Percentiles rank a stretch among this genome's conserved stretches.
phyloP scores from a whole-genome alignment of 306 rosid species.

The Acacia crassicarpa region DNA sequence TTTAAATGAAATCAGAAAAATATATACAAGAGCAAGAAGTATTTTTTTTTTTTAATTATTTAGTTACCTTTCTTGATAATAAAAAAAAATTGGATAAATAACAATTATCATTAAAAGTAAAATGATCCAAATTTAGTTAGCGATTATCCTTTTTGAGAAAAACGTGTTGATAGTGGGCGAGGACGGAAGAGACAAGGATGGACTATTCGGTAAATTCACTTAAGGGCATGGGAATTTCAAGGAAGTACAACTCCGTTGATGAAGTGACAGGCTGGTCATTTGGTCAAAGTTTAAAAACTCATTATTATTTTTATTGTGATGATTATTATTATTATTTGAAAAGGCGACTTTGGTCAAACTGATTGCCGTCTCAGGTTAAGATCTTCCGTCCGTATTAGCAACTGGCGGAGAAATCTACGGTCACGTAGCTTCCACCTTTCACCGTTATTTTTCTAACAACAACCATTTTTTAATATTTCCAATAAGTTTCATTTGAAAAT shows the following conservation, averaged over 20 bases:
- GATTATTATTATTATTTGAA: not conserved
- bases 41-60: no score
- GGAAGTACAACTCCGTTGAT: conserved; percentile 62
- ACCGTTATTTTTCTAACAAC: not conserved
- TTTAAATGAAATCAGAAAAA: no score
- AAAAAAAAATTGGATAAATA: no score
- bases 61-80: no score
- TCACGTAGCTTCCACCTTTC: not conserved
- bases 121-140: no score
- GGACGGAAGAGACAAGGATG: not conserved
- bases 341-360: conserved; percentile 57
- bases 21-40: no score
- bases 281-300: conserved; percentile 66
- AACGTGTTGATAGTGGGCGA: not conserved
- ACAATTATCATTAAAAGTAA: no score
- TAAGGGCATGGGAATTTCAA: conserved; percentile 43
- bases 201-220: not conserved
- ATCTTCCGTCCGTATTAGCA: conserved; percentile 29
- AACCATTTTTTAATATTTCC: not conserved
- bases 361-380: conserved; percentile 57
- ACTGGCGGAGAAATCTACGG: conserved; percentile 37
- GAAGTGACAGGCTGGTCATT: conserved; percentile 79
- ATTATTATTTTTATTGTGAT: not conserved
- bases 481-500: no score
- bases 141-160: no score